Evolutionary conservation across 2,329 filamentous ascomycete genomes (phyloP), one percentile per base, ranked within the genome.

Genomic region (Aspergillus neoniger): DNA sequence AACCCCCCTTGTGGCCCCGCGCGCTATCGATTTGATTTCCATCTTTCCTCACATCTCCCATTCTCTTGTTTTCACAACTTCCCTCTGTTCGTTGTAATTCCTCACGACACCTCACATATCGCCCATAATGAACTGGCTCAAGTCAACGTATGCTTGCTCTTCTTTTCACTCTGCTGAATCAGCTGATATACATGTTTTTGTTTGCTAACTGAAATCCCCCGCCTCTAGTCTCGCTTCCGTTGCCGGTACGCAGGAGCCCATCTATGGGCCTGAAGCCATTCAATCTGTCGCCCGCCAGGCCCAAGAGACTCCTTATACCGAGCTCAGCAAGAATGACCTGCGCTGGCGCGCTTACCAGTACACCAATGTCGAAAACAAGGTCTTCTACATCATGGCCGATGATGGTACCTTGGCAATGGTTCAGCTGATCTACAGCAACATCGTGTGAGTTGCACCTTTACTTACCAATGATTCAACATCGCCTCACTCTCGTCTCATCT

Each of bases 351-450:
- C 84, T 25, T 85, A 92, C 82, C 89, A 92, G 67, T 89, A 88
- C 71, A 98, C 95, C 65, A 90, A 86, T 72, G 95, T 98, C 69
- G 95, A 99, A 83, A 97, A 92, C 30, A 90, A 97, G 81, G 92
- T 86, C 64, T 99, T 97, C 81, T 99, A 99, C 81, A 80, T 97
- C 72, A 88, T 88, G 78, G 83, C 89, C 58, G 91, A 96, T 64
- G 86, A 82, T 62, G 95, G 95, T 54, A 84, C 88, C 65, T 77
- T 93, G 65, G 91, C 85, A 56, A 86, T 96, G 77, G 87, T 86
- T 62, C 95, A 99, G 83, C 85, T 98, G 79, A 96, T 99, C 76
- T 96, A 98, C 83, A 98, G 91, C 82, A 97, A 96, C 79, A 91
- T 99, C 76, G 90, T 87, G 93, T 97, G 88, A 79, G 89, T 67